Evolutionary conservation across 805 yeast species (phyloP).

Genomic region (Starmerella davenportii): DNA sequence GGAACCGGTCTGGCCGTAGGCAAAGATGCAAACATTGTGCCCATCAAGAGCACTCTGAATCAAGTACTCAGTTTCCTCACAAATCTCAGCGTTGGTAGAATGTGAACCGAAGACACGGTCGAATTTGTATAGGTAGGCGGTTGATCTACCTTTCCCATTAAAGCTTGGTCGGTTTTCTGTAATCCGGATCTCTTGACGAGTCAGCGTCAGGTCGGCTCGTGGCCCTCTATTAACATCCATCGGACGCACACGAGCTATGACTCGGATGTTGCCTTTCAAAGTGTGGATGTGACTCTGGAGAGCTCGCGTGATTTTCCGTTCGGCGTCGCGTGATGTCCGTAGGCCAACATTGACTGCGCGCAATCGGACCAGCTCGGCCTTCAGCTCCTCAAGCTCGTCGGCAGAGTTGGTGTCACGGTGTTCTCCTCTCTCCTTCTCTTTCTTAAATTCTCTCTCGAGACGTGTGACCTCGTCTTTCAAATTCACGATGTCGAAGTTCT

Average conservation of each 20-base stretch:
- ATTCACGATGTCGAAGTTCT: not conserved
- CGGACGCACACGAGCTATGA: slow-evolving; percentile 75
- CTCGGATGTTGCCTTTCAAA: slow-evolving; percentile 79
- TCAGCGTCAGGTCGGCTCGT: slow-evolving; percentile 1
- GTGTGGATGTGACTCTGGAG: slow-evolving; percentile 67
- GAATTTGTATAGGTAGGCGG: slow-evolving; percentile 34
- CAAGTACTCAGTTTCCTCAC: slow-evolving; percentile 69
- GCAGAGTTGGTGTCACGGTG: not conserved
- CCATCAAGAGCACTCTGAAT: slow-evolving; percentile 82
- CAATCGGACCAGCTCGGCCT: not conserved
- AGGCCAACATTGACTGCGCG: not conserved
- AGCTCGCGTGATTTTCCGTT: slow-evolving; percentile 29
- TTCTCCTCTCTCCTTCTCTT: not conserved
- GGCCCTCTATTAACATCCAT: slow-evolving; percentile 11
- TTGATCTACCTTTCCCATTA: slow-evolving; percentile 1
- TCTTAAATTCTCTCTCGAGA: not conserved
- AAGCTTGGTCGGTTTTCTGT: not conserved
- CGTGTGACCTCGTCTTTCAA: not conserved
- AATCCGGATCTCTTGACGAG: slow-evolving; percentile 1
- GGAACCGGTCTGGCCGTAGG: slow-evolving; percentile 93
- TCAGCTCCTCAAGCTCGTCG: not conserved
- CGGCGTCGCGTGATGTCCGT: not conserved
- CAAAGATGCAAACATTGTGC: slow-evolving; percentile 77
- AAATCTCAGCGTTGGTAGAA: slow-evolving; percentile 43
- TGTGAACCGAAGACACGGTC: slow-evolving; percentile 54